Base-by-base conservation (phyloP, 2,329 filamentous ascomycete species). In the Diaporthe humulicola region DNA sequence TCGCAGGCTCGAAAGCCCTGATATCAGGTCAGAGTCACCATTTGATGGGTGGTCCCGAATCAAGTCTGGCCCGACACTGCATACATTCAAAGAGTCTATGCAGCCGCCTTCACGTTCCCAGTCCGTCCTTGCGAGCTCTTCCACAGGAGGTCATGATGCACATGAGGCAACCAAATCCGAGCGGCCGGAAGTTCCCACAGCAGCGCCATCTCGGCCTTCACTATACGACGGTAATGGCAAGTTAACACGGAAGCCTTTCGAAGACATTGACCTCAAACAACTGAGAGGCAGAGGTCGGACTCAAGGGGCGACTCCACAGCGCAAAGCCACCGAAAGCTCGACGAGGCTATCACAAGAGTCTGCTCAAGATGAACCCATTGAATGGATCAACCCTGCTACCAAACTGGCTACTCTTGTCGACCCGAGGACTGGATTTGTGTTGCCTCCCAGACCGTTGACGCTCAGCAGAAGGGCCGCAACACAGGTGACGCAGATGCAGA, bases 371-470 rank as follows among this genome's bases (percentile, higher is more conserved):
- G 79, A 81, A 10, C 81, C 83, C 0, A 80, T 90, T 0, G 75
- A 83, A 22, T 95, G 93, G 93, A 86, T 84, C 1, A 90, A 95
- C 78, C 92, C 92, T 0, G 79, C 83, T 12, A 93, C 90, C 0
- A 88, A 87, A 76, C 83, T 88, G 74, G 84, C 77, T 1, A 87
- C 86, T 60, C 73, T 84, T 2, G 81, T 93, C n/a, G 89, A 92
- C 76, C 79, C 85, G 8, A 86, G 88, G 28, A 93, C 90, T 14
- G 92, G 91, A 73, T 87, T 87, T 50, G 80, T 84, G 2, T 72
- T 84, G 40, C 74, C 73, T 6, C 25, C 72, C 4, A 76, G 38
- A 42, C 30, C 61, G 22, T 56, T 74, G 38, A 74, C 74, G 25
- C 67, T 74, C 12, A 70, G 38, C 48, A 71, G 19, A 30, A 72